Evolutionary conservation across 495 filamentous ascomycete species (phyloP).

Genomic region (Penicillium subrubescens): DNA sequence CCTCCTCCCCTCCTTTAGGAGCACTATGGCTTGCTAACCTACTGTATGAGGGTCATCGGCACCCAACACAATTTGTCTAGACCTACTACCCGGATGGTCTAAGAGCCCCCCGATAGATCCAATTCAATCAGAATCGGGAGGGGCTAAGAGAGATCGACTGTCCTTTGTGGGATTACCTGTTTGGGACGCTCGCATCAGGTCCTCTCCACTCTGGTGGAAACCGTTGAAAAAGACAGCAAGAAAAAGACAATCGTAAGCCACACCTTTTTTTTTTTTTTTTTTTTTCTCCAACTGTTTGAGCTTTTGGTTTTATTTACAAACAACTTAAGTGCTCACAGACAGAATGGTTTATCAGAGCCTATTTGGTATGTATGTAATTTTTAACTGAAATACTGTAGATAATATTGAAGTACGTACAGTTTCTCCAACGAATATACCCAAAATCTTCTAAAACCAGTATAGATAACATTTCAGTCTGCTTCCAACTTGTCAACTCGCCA

Average conservation of each 20-base stretch:
- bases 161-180: constrained; percentile 21
- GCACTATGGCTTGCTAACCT: neutral
- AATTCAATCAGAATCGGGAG: constrained; percentile 18
- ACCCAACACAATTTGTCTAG: neutral
- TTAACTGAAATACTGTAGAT: neutral
- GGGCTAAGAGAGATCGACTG: constrained; percentile 29
- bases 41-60: neutral
- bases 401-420: too few species aligned
- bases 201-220: constrained; percentile 26
- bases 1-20: neutral
- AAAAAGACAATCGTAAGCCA: constrained; percentile 28
- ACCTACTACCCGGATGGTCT: neutral
- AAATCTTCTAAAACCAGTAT: neutral
- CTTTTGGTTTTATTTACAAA: neutral
- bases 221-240: constrained; percentile 27
- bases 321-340: neutral
- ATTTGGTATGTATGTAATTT: neutral
- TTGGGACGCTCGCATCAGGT: constrained; percentile 25
- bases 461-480: neutral
- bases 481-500: neutral
- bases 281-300: constrained; percentile 16
- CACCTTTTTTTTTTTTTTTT: too few species aligned
- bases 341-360: neutral
- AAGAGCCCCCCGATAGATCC: neutral
- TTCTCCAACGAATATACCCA: neutral